Base-by-base conservation (phyloP, 208 protist genomes). In the Spongospora subterranea region DNA sequence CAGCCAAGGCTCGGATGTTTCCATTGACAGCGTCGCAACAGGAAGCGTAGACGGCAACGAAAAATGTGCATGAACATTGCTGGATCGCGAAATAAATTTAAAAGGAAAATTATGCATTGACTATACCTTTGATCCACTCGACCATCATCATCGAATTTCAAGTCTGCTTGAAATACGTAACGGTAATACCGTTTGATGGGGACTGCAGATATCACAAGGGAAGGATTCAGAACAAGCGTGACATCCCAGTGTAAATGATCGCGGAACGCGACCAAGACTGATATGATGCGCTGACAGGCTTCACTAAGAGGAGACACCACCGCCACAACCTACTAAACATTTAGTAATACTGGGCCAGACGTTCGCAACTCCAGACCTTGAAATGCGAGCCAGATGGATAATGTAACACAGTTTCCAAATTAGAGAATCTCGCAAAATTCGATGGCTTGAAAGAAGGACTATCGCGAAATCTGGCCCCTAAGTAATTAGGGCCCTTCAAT, bases 101-200 rank as follows among this genome's bases (percentile, higher is more conserved):
- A 82, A 20, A 82, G n/a, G 71, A 82, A 6, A 82, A 6, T 35
- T 82, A 43, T 43, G n/a, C 11, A 6, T 35, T 20, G n/a, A 82
- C 35, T 6, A 17, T 43, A 82, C 71, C 71, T 82, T 6, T 39
- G 71, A 43, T 82, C 71, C 6, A 35, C 35, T 40, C 17, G 6
- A 20, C 96, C 96, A 40, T 90, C 45, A 0, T n/a, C 43, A 91
- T 97, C 95, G 64, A 98, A 98, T 17, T 53, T 40, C 6, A 96
- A 71, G 1, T 92, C 65, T 0, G 93, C 82, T n/a, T 91, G 88
- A 0, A 96, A 90, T 0, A 98, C 97, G 91, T 95, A 98, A 24
- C 95, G 91, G 93, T 97, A 98, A 91, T 97, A 98, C 65, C 95
- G 93, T 40, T 97, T 96, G 17, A 98, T 93, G 0, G 97, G 96